Conservation (phyloP, 2,329 filamentous ascomycete species). For the Lasiodiplodia sp. region DNA sequence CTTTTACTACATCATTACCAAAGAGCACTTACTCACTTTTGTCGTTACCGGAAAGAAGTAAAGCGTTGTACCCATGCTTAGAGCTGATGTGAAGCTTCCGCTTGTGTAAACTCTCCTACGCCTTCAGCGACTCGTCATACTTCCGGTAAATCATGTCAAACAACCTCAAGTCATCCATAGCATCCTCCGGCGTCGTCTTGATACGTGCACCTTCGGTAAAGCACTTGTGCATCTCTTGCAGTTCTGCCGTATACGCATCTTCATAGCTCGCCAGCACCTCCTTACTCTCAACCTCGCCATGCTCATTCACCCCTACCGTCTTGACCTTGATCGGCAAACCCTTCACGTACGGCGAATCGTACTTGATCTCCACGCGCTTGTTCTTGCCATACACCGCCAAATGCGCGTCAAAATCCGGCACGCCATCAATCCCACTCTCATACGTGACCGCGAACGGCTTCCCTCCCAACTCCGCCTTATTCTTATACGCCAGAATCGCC, state of each 20-base stretch:
- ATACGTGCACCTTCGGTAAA: conserved; percentile 39
- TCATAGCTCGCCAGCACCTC: conserved; percentile 45
- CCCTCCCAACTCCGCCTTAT: conserved; percentile 32
- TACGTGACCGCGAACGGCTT: conserved; percentile 63
- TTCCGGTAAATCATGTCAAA: conserved; percentile 31
- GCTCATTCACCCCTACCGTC: conserved; percentile 53
- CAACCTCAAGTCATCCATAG: conserved; percentile 45
- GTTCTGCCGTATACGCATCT: conserved; percentile 48
- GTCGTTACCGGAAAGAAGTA: too few species aligned
- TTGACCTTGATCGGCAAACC: conserved; percentile 60
- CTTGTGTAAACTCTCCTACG: not conserved
- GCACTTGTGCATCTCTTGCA: conserved; percentile 47
- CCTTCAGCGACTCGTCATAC: conserved; percentile 26
- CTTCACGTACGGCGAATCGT: conserved; percentile 66
- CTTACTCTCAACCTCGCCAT: conserved; percentile 38
- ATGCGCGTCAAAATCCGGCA: conserved; percentile 62
- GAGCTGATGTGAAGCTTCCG: too few species aligned
- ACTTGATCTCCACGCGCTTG: conserved; percentile 63
- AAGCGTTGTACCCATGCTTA: too few species aligned
- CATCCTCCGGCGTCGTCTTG: conserved; percentile 48
- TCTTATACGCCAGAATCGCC: conserved; percentile 25
- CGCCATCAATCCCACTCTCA: conserved; percentile 62
- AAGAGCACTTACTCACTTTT: too few species aligned
- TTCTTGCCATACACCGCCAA: conserved; percentile 60
- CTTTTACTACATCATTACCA: too few species aligned